Evolutionary conservation across 2,329 filamentous ascomycete species (phyloP).

Genomic region (Verticillium albo-atrum): DNA sequence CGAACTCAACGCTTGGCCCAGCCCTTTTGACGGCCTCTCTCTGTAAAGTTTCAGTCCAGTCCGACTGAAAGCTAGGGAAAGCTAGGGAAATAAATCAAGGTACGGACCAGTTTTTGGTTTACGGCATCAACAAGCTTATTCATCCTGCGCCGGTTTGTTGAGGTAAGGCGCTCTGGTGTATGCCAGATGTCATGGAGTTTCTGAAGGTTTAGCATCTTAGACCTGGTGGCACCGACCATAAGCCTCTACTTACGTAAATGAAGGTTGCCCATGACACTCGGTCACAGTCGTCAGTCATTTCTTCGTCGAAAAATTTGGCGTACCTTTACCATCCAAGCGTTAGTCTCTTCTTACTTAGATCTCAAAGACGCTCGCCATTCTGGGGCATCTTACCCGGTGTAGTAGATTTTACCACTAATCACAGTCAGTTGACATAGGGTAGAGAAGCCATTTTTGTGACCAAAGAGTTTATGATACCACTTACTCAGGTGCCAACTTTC

Average conservation of each 20-base stretch:
- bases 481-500: no score
- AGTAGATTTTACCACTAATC: no score
- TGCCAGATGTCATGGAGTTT: background rate
- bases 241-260: no score
- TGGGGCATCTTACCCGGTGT: no score
- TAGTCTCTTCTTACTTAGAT: no score
- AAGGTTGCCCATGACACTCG: slow-evolving; percentile 7
- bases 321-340: slow-evolving; percentile 9
- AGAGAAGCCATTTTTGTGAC: no score
- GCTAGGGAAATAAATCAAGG: no score
- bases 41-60: background rate
- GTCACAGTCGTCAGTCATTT: slow-evolving; percentile 3
- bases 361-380: no score
- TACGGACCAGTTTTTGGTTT: background rate
- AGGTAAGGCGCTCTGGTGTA: background rate
- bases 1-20: slow-evolving; percentile 1
- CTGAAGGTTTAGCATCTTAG: background rate
- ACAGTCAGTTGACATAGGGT: no score
- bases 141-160: background rate
- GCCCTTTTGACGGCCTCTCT: slow-evolving; percentile 1
- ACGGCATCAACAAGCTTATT: background rate
- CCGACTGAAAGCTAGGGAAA: background rate
- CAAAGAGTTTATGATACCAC: no score
- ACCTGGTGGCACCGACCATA: no score
- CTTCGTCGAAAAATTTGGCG: slow-evolving; percentile 11